These are phyloP conservation scores for Cadophora sp. DNA, from an alignment of 2,329 filamentous ascomycete genomes.

Conservation along the genomic window DNA sequence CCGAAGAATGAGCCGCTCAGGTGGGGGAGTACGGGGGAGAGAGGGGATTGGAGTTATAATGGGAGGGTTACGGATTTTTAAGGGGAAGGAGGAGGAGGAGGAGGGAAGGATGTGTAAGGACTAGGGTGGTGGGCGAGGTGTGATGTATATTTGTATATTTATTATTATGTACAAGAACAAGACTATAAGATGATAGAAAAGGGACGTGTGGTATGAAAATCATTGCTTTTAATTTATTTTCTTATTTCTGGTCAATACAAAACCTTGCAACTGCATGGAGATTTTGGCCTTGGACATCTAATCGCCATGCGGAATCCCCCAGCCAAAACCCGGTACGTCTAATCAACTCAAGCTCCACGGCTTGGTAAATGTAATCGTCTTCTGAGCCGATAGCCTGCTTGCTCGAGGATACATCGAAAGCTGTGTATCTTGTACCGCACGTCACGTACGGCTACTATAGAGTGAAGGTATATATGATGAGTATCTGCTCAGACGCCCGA, in stretches of 20 bases:
- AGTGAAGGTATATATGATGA: background rate
- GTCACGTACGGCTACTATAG: background rate
- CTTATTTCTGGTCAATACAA: too few species aligned
- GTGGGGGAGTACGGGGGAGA: slow-evolving; percentile 76
- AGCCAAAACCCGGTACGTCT: background rate
- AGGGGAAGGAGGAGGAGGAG: background rate
- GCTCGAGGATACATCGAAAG: background rate
- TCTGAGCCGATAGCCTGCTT: background rate
- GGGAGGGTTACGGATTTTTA: slow-evolving; percentile 92
- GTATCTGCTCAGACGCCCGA: background rate
- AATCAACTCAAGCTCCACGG: too few species aligned
- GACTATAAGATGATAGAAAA: too few species aligned
- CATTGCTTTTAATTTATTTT: background rate
- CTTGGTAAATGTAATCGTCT: background rate
- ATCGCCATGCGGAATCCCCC: background rate
- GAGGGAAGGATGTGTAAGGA: background rate
- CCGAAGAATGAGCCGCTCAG: slow-evolving; percentile 96
- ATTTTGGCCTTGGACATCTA: too few species aligned
- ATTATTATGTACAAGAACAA: too few species aligned
- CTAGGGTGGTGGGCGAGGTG: too few species aligned
- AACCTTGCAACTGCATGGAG: too few species aligned
- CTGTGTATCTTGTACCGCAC: background rate
- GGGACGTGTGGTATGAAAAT: too few species aligned
- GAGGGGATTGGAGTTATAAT: slow-evolving; percentile 85
- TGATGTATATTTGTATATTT: too few species aligned